Evolutionary conservation across 768 basidiomycete genomes (phyloP), one percentile per base, ranked within the genome.

Genomic region (Boletus sp.): DNA sequence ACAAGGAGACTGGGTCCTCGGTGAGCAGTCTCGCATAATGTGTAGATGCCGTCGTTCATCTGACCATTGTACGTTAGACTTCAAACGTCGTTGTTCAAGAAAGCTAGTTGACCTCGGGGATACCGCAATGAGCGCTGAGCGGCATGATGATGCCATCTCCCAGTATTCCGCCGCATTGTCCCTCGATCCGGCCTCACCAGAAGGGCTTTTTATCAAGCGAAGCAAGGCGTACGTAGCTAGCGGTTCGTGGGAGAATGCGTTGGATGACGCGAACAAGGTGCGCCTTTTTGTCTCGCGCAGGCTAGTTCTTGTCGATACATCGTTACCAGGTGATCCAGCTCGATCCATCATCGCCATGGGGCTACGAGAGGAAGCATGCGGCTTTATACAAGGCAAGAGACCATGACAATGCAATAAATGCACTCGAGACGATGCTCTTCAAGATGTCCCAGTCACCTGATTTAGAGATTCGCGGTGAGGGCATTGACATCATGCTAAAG

Each of bases 301-400:
- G 14, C 28, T 10, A 4, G 12, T 20, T 32, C n/a, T 5, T 39
- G 4, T 39, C 5, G 8, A 50, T 39, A 3, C 14, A 18, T 46
- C 9, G n/a, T n/a, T n/a, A n/a, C n/a, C n/a, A 63, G 61, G 62
- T 24, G 4, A 62, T 63, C 29, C 36, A 44, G 9, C 52, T 51
- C 5, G 55, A 62, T 37, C 35, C 61, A 4, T 56, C 37, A 9
- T 62, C 49, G n/a, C 52, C 46, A 4, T 49, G 37, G 32, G 62
- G 60, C 7, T 62, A 62, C 17, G 52, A 56, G 20, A 36, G 52
- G 32, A 63, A 49, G 33, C 52, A 55, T 29, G 57, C 47, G 2
- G 61, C 58, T 11, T 36, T 60, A 11, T 45, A 40, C 30, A 37
- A 51, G 10, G 40, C n/a, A 1, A 50, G 50, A 24, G 3, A 29